These are phyloP conservation scores for Dactylorhiza incarnata DNA, from an alignment of 106 monocot species.

Conservation along the genomic window DNA sequence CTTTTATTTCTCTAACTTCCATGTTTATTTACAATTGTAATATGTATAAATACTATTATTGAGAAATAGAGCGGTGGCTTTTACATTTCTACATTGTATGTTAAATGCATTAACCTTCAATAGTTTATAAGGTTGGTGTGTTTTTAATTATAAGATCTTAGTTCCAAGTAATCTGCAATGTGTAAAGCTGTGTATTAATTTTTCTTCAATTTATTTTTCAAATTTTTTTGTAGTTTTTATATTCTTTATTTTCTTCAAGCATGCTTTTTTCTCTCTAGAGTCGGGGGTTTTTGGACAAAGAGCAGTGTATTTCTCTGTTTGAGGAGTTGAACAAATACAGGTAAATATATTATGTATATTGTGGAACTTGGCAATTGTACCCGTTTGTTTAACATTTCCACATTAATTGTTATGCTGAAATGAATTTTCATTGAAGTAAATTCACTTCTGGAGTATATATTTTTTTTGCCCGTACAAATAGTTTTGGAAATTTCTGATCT, in stretches of 20 bases:
- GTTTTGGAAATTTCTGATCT: background rate
- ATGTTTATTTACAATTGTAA: too few species aligned
- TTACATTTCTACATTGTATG: too few species aligned
- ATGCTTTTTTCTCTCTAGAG: slow-evolving; percentile 39
- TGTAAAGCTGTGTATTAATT: background rate
- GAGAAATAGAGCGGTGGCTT: too few species aligned
- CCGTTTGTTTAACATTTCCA: background rate
- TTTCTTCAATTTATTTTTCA: background rate
- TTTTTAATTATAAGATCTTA: background rate
- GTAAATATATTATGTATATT: slow-evolving; percentile 15
- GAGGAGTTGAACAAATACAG: slow-evolving; percentile 90
- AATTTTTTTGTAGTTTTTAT: background rate
- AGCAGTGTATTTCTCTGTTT: slow-evolving; percentile 65
- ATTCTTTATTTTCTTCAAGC: background rate
- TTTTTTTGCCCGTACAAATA: background rate
- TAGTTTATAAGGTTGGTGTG: background rate
- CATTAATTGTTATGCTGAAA: background rate
- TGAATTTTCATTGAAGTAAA: background rate
- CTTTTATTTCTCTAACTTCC: too few species aligned
- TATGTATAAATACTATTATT: too few species aligned
- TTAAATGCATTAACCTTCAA: background rate
- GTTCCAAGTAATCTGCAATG: background rate
- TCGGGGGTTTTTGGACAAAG: slow-evolving; percentile 67
- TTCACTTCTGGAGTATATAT: background rate
- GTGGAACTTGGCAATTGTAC: background rate